A percentile compares a stretch with the other conserved stretches of the same genome.
These are phyloP conservation scores for peach (Prunus persica) DNA, from an alignment of 306 rosid species.

Conservation along the genomic window Prunus_persica_NCBIv2 NC_034015.1:19211001-19211500, in stretches of 20 bases:
- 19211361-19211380: background rate
- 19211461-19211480: conserved; percentile 94
- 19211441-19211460: conserved; percentile 95
- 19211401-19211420: background rate
- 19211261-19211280: background rate
- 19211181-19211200: background rate
- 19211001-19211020: background rate
- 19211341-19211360: background rate
- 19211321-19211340: background rate
- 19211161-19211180: background rate
- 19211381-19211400: background rate
- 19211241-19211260: background rate
- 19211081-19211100: conserved; percentile 97
- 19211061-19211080: conserved; percentile 95
- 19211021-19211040: conserved; percentile 77
- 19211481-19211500: conserved; percentile 94
- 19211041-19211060: conserved; percentile 96
- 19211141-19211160: background rate
- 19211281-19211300: background rate
- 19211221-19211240: background rate
- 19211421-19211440: conserved; percentile 86
- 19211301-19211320: background rate
- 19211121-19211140: conserved; percentile 73
- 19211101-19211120: conserved; percentile 99
- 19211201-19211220: no score